phyloP scores from a whole-genome alignment of 2,329 filamentous ascomycete genomes.

The Aureobasidium sp. region DNA sequence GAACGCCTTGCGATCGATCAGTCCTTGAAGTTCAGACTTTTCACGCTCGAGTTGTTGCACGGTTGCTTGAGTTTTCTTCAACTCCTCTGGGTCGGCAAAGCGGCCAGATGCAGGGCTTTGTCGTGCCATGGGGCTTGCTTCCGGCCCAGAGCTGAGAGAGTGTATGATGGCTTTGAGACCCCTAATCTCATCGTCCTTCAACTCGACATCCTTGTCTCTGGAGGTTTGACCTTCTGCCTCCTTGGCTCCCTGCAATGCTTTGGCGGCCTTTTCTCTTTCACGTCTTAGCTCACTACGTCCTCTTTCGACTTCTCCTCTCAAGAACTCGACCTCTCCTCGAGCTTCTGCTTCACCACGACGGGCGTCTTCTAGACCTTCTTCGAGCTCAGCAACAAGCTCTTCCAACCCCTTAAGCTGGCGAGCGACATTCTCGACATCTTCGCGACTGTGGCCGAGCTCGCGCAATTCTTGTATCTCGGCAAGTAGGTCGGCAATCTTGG shows the following conservation, averaged over 20 bases:
- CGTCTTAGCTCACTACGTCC: constrained; percentile 80
- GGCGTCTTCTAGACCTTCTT: constrained; percentile 93
- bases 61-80: constrained; percentile 52
- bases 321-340: constrained; percentile 88
- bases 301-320: constrained; percentile 88
- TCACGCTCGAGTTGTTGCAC: constrained; percentile 72
- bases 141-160: constrained; percentile 73
- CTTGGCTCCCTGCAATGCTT: constrained; percentile 48
- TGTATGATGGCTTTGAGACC: constrained; percentile 98
- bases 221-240: constrained; percentile 29
- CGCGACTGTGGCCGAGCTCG: constrained; percentile 71
- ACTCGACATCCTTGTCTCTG: constrained; percentile 68
- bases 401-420: constrained; percentile 90
- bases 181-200: constrained; percentile 94
- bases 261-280: constrained; percentile 75
- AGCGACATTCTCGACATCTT: constrained; percentile 88
- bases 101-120: constrained; percentile 9
- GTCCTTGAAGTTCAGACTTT: constrained; percentile 66
- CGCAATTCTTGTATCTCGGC: constrained; percentile 65
- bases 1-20: constrained; percentile 63
- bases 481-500: constrained; percentile 79
- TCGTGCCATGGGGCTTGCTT: constrained; percentile 20
- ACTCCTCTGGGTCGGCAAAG: constrained; percentile 35
- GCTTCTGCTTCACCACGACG: constrained; percentile 91
- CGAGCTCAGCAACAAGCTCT: constrained; percentile 90